Conservation (phyloP, 2,329 filamentous ascomycete species). For the Rosellinia necatrix region DNA sequence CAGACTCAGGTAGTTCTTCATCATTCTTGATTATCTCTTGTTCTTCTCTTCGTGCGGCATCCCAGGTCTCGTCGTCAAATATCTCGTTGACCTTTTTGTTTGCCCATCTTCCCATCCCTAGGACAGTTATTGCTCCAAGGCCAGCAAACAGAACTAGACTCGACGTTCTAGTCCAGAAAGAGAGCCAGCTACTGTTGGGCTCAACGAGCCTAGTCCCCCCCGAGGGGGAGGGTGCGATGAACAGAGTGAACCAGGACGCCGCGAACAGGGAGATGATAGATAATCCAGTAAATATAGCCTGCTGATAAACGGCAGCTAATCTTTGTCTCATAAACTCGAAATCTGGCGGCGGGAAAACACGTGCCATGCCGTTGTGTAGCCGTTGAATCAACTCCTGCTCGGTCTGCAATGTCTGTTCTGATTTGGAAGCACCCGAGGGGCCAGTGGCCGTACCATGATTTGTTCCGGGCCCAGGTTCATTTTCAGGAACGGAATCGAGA, state of each 20-base stretch:
- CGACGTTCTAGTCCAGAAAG: conserved; percentile 30
- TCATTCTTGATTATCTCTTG: conserved; percentile 48
- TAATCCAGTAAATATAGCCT: conserved; percentile 45
- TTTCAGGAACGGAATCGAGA: conserved; percentile 49
- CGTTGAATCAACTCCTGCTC: conserved; percentile 45
- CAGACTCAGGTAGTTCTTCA: conserved; percentile 64
- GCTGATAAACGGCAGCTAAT: conserved; percentile 40
- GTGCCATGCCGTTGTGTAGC: conserved; percentile 48
- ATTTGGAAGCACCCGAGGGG: conserved; percentile 45
- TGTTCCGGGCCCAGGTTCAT: conserved; percentile 42
- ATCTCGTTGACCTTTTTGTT: conserved; percentile 63
- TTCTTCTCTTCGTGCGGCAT: conserved; percentile 61
- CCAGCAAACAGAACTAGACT: conserved; percentile 34
- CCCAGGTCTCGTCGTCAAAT: conserved; percentile 73
- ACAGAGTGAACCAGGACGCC: conserved; percentile 31
- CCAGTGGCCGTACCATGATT: conserved; percentile 47
- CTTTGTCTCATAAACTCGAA: conserved; percentile 48
- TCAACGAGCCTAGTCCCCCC: conserved; percentile 3
- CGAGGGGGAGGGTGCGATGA: conserved; percentile 29
- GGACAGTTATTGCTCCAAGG: conserved; percentile 40
- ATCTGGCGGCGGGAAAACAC: conserved; percentile 54
- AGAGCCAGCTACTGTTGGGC: conserved; percentile 9
- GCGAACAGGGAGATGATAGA: conserved; percentile 41
- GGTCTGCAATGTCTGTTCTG: conserved; percentile 43
- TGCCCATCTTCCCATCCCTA: conserved; percentile 62